Percentiles rank a stretch among this genome's conserved stretches.
Conservation (phyloP, 202 grass and related monocot species). For the Musa balbisiana region DNA sequence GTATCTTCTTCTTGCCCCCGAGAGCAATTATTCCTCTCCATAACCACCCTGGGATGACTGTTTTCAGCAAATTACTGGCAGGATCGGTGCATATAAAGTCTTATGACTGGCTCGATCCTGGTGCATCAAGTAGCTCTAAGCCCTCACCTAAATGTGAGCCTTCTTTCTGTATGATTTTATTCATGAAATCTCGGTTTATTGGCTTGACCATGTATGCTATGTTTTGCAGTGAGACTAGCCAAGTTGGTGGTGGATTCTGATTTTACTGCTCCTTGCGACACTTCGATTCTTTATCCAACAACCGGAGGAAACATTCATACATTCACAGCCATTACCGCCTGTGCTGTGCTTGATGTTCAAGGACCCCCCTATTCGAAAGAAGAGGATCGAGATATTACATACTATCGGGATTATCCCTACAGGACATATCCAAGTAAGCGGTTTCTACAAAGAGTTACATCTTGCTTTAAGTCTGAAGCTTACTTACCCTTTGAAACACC, state of each 20-base stretch:
- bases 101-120: slow-evolving; percentile 56
- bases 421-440: slow-evolving; percentile 28
- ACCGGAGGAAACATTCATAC: slow-evolving; percentile 76
- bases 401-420: slow-evolving; percentile 42
- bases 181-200: not conserved
- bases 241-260: slow-evolving; percentile 46
- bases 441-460: not conserved
- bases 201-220: not conserved
- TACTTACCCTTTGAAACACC: not conserved
- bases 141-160: slow-evolving; percentile 30
- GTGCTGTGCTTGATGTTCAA: slow-evolving; percentile 56
- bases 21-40: slow-evolving; percentile 63
- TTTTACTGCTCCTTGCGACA: slow-evolving; percentile 39
- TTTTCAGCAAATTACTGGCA: slow-evolving; percentile 73
- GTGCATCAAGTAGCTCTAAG: not conserved
- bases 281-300: slow-evolving; percentile 54
- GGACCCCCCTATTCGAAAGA: slow-evolving; percentile 55
- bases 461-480: not conserved
- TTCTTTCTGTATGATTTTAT: not conserved
- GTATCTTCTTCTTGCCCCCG: slow-evolving; percentile 53
- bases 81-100: slow-evolving; percentile 65
- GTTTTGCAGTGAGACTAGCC: slow-evolving; percentile 38
- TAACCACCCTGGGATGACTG: slow-evolving; percentile 79
- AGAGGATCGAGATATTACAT: slow-evolving; percentile 50
- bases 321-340: slow-evolving; percentile 41